Base-by-base conservation (phyloP, 768 basidiomycete species). In the Asterophora lycoperdoides region DNA sequence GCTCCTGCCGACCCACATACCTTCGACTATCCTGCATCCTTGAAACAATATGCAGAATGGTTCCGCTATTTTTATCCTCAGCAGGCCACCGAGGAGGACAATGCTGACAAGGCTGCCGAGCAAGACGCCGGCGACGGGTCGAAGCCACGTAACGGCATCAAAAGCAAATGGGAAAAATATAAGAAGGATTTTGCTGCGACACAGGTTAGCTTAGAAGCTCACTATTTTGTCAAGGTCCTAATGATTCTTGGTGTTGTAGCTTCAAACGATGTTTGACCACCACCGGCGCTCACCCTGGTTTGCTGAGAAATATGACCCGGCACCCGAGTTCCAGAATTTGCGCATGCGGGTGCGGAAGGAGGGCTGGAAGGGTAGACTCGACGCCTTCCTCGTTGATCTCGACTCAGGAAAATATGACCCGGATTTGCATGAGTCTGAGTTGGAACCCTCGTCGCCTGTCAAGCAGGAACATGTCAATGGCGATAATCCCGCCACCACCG, bases 281-380 rank as follows among this genome's bases (percentile, higher is more conserved):
- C 94, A 97, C 73, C 81, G 84, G 69, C 86, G 87, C 62, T 91
- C 90, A n/a, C 86, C 92, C 11, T 97, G 94, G 94, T 97, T 96
- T 74, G 81, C 83, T 48, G 94, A 97, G 76, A 90, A 91, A 67
- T 97, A 97, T 72, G 90, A 93, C 53, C 86, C 86, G 48, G 68
- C 81, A 35, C 73, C 80, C 44, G 86, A 90, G 58, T 80, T 78
- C 61, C 76, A 79, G 47, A 74, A 76, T 46, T 71, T 93, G 64
- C 86, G 94, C 59, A 75, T 74, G 54, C 78, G 92, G 57, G 81
- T 93, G 54, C 80, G 88, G 64, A 86, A 83, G 68, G 82, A 88
- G 55, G 94, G 92, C 20, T 89, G 93, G 86, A 83, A 77, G 64
- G 83, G 84, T 39, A 78, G 84, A 52, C 66, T 86, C 47, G 76